Percentiles rank a stretch among this genome's conserved stretches.
Conservation (phyloP, 202 grass and related monocot genomes). For the Dendrocalamus latiflorus region DNA sequence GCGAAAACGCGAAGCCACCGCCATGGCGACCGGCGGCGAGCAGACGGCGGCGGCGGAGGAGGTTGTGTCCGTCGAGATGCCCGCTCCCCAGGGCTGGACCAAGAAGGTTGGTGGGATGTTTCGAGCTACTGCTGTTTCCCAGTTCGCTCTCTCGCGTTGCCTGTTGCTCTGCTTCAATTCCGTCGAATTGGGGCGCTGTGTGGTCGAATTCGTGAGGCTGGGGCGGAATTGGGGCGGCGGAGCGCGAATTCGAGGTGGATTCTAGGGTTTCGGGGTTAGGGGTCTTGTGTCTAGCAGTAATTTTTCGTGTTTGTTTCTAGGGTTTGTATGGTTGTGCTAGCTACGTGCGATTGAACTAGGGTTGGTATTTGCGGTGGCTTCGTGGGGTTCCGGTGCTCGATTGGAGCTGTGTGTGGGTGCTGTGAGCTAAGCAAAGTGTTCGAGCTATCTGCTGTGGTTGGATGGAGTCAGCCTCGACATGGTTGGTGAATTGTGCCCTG, state of each 20-base stretch:
- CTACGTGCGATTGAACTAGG: not conserved
- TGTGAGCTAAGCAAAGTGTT: not conserved
- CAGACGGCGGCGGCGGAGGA: constrained; percentile 24
- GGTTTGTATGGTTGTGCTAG: not conserved
- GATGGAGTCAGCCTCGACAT: not conserved
- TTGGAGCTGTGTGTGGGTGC: not conserved
- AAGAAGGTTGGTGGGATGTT: constrained; percentile 54
- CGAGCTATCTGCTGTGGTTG: not conserved
- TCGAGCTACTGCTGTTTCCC: not conserved
- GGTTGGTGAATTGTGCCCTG: not conserved
- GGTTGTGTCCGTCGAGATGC: constrained; percentile 65
- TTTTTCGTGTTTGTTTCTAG: not conserved
- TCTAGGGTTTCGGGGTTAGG: not conserved
- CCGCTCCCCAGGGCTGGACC: constrained; percentile 67
- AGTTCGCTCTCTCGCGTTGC: not conserved
- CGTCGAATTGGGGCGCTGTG: not conserved
- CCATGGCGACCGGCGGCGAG: constrained; percentile 46
- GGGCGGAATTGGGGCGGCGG: not conserved
- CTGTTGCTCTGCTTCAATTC: not conserved
- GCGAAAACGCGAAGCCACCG: constrained; percentile 15
- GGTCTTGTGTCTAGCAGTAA: not conserved
- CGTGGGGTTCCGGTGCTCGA: not conserved
- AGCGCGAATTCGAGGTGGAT: not conserved
- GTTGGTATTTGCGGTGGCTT: not conserved
- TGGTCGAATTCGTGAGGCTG: not conserved